Conservation (phyloP, 2,329 filamentous ascomycete genomes). For the Diaporthe longicolla region DNA sequence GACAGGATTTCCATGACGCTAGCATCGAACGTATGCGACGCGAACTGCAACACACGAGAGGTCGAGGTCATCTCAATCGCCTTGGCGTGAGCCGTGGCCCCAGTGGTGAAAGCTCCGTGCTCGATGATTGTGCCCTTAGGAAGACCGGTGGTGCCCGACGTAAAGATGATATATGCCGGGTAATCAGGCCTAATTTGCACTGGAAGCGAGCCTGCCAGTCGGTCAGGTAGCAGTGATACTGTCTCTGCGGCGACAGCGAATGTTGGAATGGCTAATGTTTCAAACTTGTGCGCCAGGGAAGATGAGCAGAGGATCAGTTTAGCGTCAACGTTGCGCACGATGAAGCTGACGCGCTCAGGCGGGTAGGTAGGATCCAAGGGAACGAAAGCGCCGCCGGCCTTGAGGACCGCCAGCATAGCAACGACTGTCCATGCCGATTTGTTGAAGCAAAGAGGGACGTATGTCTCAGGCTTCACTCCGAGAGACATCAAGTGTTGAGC, state of each 20-base stretch:
- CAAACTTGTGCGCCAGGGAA: conserved; percentile 11
- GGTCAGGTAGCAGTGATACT: not conserved
- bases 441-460: conserved; percentile 8
- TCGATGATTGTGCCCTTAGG: conserved; percentile 53
- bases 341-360: conserved; percentile 40
- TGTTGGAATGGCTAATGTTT: not conserved
- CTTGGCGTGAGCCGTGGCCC: not conserved
- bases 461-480: conserved; percentile 4
- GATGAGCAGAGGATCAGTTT: conserved; percentile 11
- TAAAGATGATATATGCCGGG: conserved; percentile 61
- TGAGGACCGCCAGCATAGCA: conserved; percentile 19
- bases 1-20: conserved; percentile 66
- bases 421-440: conserved; percentile 9
- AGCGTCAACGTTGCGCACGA: conserved; percentile 38
- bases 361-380: conserved; percentile 39
- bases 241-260: conserved; percentile 4
- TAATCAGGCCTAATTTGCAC: conserved; percentile 25
- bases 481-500: not conserved
- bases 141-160: conserved; percentile 65
- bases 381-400: conserved; percentile 29
- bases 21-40: conserved; percentile 67
- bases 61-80: not conserved
- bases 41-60: conserved; percentile 60
- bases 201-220: not conserved
- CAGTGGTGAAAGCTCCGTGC: conserved; percentile 5